Percentiles rank a stretch among this genome's conserved stretches.
Evolutionary conservation across 1,284 basidiomycete species (phyloP).

Genomic region (Malassezia japonica): DNA sequence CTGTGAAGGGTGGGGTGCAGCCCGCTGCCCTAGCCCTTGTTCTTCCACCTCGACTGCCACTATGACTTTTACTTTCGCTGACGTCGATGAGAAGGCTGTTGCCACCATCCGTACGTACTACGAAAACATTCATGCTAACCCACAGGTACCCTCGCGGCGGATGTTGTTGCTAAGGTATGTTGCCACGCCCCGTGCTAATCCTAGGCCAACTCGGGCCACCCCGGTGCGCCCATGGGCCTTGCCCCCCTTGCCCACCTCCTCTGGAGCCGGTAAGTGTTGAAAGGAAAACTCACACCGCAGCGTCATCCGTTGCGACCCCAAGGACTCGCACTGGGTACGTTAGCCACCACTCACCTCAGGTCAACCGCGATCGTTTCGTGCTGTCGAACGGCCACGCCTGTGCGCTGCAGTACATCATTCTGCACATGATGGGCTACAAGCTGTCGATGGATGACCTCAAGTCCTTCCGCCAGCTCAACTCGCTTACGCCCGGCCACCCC

Average conservation of each 20-base stretch:
- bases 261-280: constrained; percentile 58
- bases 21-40: no score
- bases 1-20: no score
- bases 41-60: no score
- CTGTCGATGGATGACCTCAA: constrained; percentile 73
- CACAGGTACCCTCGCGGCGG: constrained; percentile 33
- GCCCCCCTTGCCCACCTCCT: constrained; percentile 79
- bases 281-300: background rate
- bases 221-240: constrained; percentile 58
- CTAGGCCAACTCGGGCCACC: constrained; percentile 61
- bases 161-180: constrained; percentile 28
- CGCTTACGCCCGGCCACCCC: constrained; percentile 64
- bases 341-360: constrained; percentile 4
- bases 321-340: constrained; percentile 15
- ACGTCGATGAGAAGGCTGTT: constrained; percentile 36
- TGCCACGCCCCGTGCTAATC: background rate
- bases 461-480: constrained; percentile 61
- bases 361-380: constrained; percentile 56
- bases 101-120: constrained; percentile 34
- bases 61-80: constrained; percentile 33
- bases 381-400: constrained; percentile 56
- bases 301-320: constrained; percentile 12
- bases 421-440: constrained; percentile 71
- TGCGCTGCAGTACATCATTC: constrained; percentile 62
- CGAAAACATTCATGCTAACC: background rate